Conservation (phyloP, 257 asterid species). For the Fraxinus pennsylvanica region DNA sequence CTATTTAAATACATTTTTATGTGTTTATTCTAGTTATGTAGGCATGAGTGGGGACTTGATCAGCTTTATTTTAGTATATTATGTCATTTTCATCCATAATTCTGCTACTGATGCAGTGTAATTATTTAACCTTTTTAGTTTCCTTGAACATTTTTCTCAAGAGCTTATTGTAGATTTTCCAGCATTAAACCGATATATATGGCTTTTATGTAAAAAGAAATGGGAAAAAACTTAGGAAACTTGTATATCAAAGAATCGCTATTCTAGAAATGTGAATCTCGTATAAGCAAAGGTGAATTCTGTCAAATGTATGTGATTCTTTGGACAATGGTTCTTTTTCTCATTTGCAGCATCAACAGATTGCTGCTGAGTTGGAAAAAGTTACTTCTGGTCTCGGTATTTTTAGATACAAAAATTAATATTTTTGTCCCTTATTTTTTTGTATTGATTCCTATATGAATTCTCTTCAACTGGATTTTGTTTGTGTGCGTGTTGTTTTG, state of each 20-base stretch:
- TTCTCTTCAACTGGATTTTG: background rate
- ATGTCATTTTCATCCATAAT: background rate
- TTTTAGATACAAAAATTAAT: background rate
- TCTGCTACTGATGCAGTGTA: background rate
- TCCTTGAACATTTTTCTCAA: background rate
- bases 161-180: background rate
- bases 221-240: background rate
- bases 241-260: too few relatives aligned
- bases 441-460: too few relatives aligned
- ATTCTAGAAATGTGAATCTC: too few relatives aligned
- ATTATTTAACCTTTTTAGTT: background rate
- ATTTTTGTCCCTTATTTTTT: too few relatives aligned
- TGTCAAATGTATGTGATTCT: background rate
- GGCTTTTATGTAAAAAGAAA: background rate
- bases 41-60: background rate
- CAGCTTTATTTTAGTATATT: background rate
- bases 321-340: background rate
- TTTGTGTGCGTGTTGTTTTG: background rate
- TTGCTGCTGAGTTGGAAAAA: background rate
- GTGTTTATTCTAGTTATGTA: background rate
- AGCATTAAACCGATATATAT: background rate
- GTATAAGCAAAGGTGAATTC: background rate
- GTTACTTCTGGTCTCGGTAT: background rate
- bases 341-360: background rate
- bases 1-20: conserved; percentile 1